phyloP scores from a whole-genome alignment of 2,329 filamentous ascomycete genomes.

The Hortaea sp. region DNA sequence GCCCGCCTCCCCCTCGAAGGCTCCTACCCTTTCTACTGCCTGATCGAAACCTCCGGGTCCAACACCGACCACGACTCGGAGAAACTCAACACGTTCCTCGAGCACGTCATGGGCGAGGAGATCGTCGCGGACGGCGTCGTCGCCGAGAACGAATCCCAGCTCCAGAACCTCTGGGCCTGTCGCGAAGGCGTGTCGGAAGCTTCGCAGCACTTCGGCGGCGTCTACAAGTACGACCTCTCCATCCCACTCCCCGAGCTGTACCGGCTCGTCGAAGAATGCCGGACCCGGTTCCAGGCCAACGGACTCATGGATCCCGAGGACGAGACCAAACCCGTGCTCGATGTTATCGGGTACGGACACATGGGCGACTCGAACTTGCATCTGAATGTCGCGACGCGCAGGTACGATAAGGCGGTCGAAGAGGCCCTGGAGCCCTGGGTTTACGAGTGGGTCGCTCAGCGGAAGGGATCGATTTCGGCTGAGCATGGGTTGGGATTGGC shows the following conservation, averaged over 20 bases:
- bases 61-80: conserved; percentile 86
- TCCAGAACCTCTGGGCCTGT: conserved; percentile 77
- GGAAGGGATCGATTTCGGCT: conserved; percentile 87
- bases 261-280: conserved; percentile 74
- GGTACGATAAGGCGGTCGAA: conserved; percentile 82
- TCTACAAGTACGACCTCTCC: conserved; percentile 97
- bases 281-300: conserved; percentile 58
- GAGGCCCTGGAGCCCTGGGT: conserved; percentile 85
- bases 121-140: conserved; percentile 84
- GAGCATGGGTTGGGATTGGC: conserved; percentile 90
- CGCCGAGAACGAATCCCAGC: conserved; percentile 87
- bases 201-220: conserved; percentile 80
- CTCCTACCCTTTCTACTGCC: conserved; percentile 86
- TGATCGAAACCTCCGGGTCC: conserved; percentile 92
- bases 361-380: conserved; percentile 97
- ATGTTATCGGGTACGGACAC: conserved; percentile 92
- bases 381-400: conserved; percentile 73
- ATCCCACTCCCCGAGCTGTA: conserved; percentile 86
- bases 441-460: conserved; percentile 89
- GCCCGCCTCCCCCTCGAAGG: conserved; percentile 73
- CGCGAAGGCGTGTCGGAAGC: conserved; percentile 88
- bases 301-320: conserved; percentile 66
- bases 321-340: conserved; percentile 62
- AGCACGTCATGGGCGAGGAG: conserved; percentile 79
- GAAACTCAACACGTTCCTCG: conserved; percentile 83